phyloP scores from a whole-genome alignment of 2,329 filamentous ascomycete species.

The Aspergillus ibericus region DNA sequence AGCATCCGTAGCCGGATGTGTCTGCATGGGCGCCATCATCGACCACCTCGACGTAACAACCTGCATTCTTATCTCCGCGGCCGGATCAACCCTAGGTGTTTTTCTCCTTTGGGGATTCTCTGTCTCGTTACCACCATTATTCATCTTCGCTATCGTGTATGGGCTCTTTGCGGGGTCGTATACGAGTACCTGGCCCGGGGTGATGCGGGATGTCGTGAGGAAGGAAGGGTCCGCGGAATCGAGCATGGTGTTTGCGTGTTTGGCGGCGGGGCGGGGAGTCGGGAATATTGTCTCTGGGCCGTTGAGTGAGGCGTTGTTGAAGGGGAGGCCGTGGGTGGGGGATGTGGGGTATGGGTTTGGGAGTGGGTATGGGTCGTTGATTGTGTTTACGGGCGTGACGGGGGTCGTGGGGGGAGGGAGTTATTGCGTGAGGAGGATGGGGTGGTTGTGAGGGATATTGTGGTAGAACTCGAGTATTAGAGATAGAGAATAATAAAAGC shows the following conservation, averaged over 20 bases:
- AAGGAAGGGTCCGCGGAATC: slow-evolving; percentile 42
- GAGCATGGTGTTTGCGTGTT: slow-evolving; percentile 51
- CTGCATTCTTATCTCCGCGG: slow-evolving; percentile 43
- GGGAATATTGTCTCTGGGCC: slow-evolving; percentile 54
- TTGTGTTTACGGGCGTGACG: slow-evolving; percentile 30
- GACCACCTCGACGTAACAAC: slow-evolving; percentile 44
- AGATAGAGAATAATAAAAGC: too few relatives aligned
- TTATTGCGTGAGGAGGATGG: not conserved
- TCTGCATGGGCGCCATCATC: slow-evolving; percentile 39
- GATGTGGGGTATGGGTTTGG: slow-evolving; percentile 26
- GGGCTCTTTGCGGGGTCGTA: slow-evolving; percentile 50
- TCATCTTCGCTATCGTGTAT: slow-evolving; percentile 45
- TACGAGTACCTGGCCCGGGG: slow-evolving; percentile 47
- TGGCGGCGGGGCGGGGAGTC: slow-evolving; percentile 53
- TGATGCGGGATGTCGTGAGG: slow-evolving; percentile 45
- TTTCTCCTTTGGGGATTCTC: slow-evolving; percentile 53
- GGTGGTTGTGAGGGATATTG: not conserved
- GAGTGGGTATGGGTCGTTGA: slow-evolving; percentile 29
- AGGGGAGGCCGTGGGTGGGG: slow-evolving; percentile 20
- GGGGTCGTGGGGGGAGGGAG: not conserved
- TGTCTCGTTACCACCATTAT: slow-evolving; percentile 42
- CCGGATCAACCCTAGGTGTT: slow-evolving; percentile 43
- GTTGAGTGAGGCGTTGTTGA: slow-evolving; percentile 46
- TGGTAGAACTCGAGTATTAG: not conserved
- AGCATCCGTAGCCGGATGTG: slow-evolving; percentile 32